Evolutionary conservation across 768 basidiomycete species (phyloP).

Genomic region (Hericium rajendrae): DNA sequence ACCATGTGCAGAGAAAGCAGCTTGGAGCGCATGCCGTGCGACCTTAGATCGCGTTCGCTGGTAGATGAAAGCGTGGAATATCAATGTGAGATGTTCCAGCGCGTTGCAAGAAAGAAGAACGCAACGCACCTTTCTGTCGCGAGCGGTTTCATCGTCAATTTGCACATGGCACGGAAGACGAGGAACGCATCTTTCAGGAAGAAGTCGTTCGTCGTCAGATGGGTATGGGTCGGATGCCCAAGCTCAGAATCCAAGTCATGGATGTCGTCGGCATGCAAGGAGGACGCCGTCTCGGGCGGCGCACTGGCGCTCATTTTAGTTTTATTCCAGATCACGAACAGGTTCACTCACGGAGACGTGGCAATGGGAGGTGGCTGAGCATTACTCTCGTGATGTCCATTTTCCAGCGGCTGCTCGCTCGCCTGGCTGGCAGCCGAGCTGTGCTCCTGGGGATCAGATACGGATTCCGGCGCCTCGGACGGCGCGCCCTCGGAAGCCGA

Average conservation of each 20-base stretch:
- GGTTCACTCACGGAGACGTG: no score
- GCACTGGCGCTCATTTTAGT: neutral
- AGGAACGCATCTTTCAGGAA: constrained; percentile 98
- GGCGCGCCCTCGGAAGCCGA: neutral
- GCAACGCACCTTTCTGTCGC: constrained; percentile 84
- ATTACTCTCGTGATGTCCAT: neutral
- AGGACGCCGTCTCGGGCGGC: neutral
- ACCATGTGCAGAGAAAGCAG: constrained; percentile 90
- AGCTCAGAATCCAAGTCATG: constrained; percentile 8
- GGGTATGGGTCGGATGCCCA: constrained; percentile 19
- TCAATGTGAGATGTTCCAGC: neutral
- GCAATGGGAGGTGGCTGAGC: neutral
- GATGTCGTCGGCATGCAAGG: constrained; percentile 3
- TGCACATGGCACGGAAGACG: constrained; percentile 94
- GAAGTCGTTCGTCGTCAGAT: constrained; percentile 71
- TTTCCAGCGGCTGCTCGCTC: neutral
- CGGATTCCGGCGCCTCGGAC: neutral
- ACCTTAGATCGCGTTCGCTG: constrained; percentile 92
- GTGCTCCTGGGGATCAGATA: neutral
- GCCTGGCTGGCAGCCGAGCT: neutral
- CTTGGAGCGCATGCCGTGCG: constrained; percentile 96
- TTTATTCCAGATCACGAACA: no score
- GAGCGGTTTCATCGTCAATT: constrained; percentile 95
- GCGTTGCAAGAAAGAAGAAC: neutral
- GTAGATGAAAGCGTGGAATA: constrained; percentile 8